These are phyloP conservation scores for Zalaria obscura DNA, from an alignment of 2,329 filamentous ascomycete species.

Conservation along the genomic window DNA sequence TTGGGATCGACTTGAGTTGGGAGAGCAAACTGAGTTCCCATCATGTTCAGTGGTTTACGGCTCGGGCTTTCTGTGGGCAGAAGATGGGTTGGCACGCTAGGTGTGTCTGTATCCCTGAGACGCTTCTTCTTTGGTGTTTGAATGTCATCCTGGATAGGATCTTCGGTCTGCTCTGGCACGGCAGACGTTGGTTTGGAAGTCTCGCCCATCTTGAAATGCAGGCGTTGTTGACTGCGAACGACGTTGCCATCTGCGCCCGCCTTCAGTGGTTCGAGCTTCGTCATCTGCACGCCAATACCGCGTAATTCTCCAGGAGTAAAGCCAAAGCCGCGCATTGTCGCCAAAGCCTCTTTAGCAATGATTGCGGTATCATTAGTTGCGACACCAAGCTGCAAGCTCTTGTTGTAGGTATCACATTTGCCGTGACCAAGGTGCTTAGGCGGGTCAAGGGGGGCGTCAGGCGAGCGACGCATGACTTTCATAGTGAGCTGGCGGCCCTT, in stretches of 20 bases:
- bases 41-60: slow-evolving; percentile 59
- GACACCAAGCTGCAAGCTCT: slow-evolving; percentile 68
- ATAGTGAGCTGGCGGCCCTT: slow-evolving; percentile 81
- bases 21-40: slow-evolving; percentile 84
- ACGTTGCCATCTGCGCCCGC: slow-evolving; percentile 31
- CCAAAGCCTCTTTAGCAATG: slow-evolving; percentile 71
- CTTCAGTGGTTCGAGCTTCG: slow-evolving; percentile 74
- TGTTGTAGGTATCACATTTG: slow-evolving; percentile 89
- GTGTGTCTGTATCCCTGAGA: slow-evolving; percentile 14
- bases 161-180: slow-evolving; percentile 10
- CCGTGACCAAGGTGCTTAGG: slow-evolving; percentile 90
- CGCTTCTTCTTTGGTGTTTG: slow-evolving; percentile 22
- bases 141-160: slow-evolving; percentile 33
- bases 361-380: slow-evolving; percentile 61
- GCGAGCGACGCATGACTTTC: slow-evolving; percentile 82
- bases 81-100: slow-evolving; percentile 19
- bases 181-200: slow-evolving; percentile 18
- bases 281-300: slow-evolving; percentile 85
- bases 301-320: slow-evolving; percentile 88
- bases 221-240: slow-evolving; percentile 64
- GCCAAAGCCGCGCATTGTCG: slow-evolving; percentile 64
- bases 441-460: slow-evolving; percentile 79
- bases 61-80: slow-evolving; percentile 33
- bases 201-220: slow-evolving; percentile 53
- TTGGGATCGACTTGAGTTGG: slow-evolving; percentile 68